These are phyloP conservation scores for Oryza coarctata DNA, from an alignment of 176 grass and related monocot species.

Conservation along the genomic window DNA sequence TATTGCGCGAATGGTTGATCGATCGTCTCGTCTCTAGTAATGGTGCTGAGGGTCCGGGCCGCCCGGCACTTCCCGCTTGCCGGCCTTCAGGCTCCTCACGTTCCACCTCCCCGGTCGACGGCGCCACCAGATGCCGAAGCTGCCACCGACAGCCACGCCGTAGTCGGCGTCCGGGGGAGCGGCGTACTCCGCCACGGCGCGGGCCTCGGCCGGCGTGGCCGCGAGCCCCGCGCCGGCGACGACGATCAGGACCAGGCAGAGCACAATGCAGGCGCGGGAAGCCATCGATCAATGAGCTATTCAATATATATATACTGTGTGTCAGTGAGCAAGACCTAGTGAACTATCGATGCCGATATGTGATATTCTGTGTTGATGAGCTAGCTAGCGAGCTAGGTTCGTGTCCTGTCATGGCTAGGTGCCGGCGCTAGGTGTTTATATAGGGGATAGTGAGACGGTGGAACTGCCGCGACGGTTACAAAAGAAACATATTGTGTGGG, in stretches of 20 bases:
- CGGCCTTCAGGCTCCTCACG: constrained; percentile 26
- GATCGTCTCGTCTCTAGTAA: constrained; percentile 21
- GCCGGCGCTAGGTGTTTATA: constrained; percentile 33
- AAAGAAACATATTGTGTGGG: constrained; percentile 16
- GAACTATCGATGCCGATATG: no score
- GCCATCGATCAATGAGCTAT: constrained; percentile 16
- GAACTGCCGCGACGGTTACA: constrained; percentile 24
- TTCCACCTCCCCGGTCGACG: constrained; percentile 40
- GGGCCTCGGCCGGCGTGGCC: constrained; percentile 14
- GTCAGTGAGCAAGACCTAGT: no score
- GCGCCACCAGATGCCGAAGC: not conserved
- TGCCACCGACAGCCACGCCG: not conserved
- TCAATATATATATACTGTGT: no score
- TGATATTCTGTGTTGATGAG: not conserved
- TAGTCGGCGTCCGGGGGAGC: not conserved
- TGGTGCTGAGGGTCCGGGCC: constrained; percentile 81
- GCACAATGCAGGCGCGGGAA: constrained; percentile 30
- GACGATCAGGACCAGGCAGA: constrained; percentile 32
- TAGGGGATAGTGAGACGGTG: not conserved
- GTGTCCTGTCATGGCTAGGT: constrained; percentile 24
- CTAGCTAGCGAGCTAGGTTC: not conserved
- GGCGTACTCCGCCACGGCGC: not conserved
- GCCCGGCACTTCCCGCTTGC: constrained; percentile 63
- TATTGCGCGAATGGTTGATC: not conserved
- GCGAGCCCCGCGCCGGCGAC: constrained; percentile 30